These are phyloP conservation scores for Rosellinia necatrix DNA, from an alignment of 2,329 filamentous ascomycete genomes.

Conservation along the genomic window DNA sequence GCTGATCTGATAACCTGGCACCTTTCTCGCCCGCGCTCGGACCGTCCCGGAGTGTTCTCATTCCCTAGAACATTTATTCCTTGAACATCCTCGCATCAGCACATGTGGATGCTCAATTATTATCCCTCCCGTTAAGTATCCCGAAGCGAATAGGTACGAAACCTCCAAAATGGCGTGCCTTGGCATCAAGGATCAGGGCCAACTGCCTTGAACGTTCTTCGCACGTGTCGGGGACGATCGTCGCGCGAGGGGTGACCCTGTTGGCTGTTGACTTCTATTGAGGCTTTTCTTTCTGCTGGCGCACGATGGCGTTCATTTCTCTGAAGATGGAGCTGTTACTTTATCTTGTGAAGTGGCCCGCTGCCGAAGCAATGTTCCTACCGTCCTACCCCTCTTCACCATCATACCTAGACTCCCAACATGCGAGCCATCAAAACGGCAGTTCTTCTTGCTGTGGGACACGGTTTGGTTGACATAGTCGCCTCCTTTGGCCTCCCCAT, in stretches of 20 bases:
- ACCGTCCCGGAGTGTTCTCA: too few relatives aligned
- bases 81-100: too few relatives aligned
- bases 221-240: constrained; percentile 1
- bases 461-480: not conserved
- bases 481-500: constrained; percentile 32
- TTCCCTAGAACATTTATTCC: too few relatives aligned
- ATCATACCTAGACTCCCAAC: not conserved
- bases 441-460: not conserved
- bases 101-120: not conserved
- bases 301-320: not conserved
- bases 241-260: not conserved
- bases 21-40: too few relatives aligned
- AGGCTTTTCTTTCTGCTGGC: not conserved
- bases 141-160: not conserved
- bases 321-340: not conserved
- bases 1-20: too few relatives aligned
- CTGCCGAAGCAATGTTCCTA: too few relatives aligned
- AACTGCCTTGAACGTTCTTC: not conserved
- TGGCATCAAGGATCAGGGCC: constrained; percentile 3
- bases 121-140: not conserved
- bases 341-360: too few relatives aligned
- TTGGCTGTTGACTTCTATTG: not conserved
- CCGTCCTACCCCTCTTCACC: too few relatives aligned
- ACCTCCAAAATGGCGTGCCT: not conserved
- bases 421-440: not conserved